Evolutionary conservation across 2,329 filamentous ascomycete genomes (phyloP), one percentile per base, ranked within the genome.

Genomic region (Incumbomyces lentus): DNA sequence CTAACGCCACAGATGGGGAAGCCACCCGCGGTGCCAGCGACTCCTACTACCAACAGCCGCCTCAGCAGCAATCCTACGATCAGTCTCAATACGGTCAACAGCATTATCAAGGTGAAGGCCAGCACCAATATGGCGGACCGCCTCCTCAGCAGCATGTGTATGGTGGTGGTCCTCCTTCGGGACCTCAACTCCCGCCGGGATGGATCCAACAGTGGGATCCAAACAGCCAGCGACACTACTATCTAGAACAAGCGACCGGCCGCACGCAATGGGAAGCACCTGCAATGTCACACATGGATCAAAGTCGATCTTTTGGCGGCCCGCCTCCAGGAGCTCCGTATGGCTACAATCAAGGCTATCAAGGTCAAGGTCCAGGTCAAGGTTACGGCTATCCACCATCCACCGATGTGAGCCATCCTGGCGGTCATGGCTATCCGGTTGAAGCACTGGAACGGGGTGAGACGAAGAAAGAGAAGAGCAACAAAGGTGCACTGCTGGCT

Each of bases 241-340:
- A 68, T 49, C 58, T 71, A 46, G 68, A 73, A 55, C 67, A 70
- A 53, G 64, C 68, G 17, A 72, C 68, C 11, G 70, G 70, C 16
- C 65, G 67, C 48, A 66, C 65, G 1, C 68, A 71, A 50, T 73
- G 69, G 70, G 68, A 73, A 17, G 61, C 62, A 34, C 69, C 70
- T 3, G 52, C 60, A 11, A 26, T 46, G 32, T 32, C 29, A 12
- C 32, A 30, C 8, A 31, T 29, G 26, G 41, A 44, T 29, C 31
- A 19, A 10, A 31, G 31, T 36, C 41, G 41, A 44, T 26, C 5
- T 4, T 44, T 32, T 35, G 51, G 48, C 19, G 38, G 39, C 7
- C 51, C 48, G 26, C 46, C 48, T 6, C 32, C 52, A 4, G 40
- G 41, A 13, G 35, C 26, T n/a, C 47, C 26, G 2, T 14, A 30